Evolutionary conservation across 108 stramenopile genomes (phyloP).

Genomic region (Asterionellopsis glacialis): DNA sequence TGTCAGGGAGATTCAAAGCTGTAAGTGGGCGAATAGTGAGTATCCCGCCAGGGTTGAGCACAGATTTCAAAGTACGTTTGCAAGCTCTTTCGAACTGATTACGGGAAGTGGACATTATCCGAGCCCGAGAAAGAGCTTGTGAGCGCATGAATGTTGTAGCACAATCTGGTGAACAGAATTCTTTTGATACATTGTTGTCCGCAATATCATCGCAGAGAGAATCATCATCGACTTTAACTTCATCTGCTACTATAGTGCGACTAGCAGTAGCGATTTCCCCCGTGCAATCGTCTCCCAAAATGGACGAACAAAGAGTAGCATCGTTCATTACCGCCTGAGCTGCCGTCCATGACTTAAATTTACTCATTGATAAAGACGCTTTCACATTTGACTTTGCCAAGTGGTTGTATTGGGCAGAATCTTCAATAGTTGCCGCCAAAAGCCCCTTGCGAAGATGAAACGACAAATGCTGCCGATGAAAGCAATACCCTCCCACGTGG

Average conservation of each 20-base stretch:
- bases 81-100: conserved; percentile 50
- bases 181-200: not conserved
- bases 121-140: conserved; percentile 15
- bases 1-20: conserved; percentile 73
- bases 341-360: conserved; percentile 27
- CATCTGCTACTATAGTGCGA: conserved; percentile 1
- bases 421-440: conserved; percentile 13
- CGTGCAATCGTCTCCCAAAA: too few relatives aligned
- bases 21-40: conserved; percentile 75
- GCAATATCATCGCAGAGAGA: not conserved
- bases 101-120: conserved; percentile 26
- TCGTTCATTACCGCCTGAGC: conserved; percentile 21
- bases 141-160: conserved; percentile 13
- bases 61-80: conserved; percentile 35
- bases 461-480: conserved; percentile 27
- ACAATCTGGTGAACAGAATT: conserved; percentile 16
- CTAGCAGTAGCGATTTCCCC: too few relatives aligned
- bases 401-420: not conserved
- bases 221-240: not conserved
- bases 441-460: conserved; percentile 23
- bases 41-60: conserved; percentile 71
- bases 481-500: conserved; percentile 16
- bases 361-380: conserved; percentile 7
- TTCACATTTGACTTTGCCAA: conserved; percentile 8
- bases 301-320: not conserved